A percentile compares a stretch with the other conserved stretches of the same genome.
Conservation (phyloP, 345 rosid genomes). For the Pistacia vera region DNA sequence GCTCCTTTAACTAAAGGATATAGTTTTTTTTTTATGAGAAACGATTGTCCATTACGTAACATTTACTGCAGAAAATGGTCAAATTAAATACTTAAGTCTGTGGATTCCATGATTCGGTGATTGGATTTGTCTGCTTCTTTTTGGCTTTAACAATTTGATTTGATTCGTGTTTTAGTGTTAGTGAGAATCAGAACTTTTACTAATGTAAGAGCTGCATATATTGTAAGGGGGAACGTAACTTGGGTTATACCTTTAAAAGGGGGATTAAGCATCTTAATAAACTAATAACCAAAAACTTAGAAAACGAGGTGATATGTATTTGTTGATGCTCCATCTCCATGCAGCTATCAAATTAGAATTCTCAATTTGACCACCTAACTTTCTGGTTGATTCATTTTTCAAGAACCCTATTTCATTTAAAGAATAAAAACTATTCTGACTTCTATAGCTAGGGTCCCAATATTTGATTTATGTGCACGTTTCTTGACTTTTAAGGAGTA, state of each 20-base stretch:
- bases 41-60: background rate
- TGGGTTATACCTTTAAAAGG: background rate
- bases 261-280: background rate
- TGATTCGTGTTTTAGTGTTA: slow-evolving; percentile 17
- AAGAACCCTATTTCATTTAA: background rate
- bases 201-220: background rate
- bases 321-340: background rate
- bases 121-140: background rate
- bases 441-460: background rate
- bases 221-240: slow-evolving; percentile 1
- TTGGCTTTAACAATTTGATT: slow-evolving; percentile 8
- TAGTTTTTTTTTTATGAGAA: no score
- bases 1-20: no score
- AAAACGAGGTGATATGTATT: background rate
- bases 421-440: background rate
- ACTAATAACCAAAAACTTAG: background rate
- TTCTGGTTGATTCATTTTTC: background rate
- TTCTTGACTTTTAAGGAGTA: background rate
- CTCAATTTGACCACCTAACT: slow-evolving; percentile 9
- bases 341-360: background rate
- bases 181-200: slow-evolving; percentile 11
- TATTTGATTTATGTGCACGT: background rate
- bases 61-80: background rate
- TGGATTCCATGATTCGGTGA: background rate
- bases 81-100: background rate